These are phyloP conservation scores for Scytalidium lignicola DNA, from an alignment of 2,329 filamentous ascomycete species.

Conservation along the genomic window DNA sequence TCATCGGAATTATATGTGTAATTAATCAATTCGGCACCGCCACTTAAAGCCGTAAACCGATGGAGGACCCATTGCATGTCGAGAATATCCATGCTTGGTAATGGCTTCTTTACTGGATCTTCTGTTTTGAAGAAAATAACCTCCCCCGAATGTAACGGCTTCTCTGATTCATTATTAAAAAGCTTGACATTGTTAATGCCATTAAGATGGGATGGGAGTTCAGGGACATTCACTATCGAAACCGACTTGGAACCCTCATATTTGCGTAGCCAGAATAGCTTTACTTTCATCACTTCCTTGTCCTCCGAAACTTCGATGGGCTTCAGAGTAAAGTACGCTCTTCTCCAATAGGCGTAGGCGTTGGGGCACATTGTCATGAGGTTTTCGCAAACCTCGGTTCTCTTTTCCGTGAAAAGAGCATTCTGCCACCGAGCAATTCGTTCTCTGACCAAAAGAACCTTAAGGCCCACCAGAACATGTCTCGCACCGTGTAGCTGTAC, in stretches of 20 bases:
- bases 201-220: conserved; percentile 5
- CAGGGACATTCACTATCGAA: conserved; percentile 5
- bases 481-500: background rate
- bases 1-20: no score
- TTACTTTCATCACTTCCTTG: conserved; percentile 7
- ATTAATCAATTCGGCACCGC: no score
- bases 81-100: conserved; percentile 8
- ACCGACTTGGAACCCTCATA: background rate
- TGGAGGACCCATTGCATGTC: conserved; percentile 14
- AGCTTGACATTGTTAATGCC: conserved; percentile 2
- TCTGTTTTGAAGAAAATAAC: conserved; percentile 7
- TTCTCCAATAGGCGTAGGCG: no score
- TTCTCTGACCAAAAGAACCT: conserved; percentile 10
- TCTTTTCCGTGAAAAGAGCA: no score
- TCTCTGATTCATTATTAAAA: background rate
- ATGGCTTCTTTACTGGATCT: conserved; percentile 7
- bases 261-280: conserved; percentile 11
- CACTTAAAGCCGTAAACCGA: conserved; percentile 1
- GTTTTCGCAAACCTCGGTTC: no score
- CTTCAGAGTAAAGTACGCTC: conserved; percentile 10
- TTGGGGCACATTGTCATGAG: background rate
- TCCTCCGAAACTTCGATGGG: conserved; percentile 9
- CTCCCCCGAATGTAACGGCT: conserved; percentile 1
- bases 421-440: conserved; percentile 12
- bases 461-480: conserved; percentile 8